Evolutionary conservation across 768 basidiomycete species (phyloP), one percentile per base, ranked within the genome.

Genomic region (Strobilomyces echinocephalus): DNA sequence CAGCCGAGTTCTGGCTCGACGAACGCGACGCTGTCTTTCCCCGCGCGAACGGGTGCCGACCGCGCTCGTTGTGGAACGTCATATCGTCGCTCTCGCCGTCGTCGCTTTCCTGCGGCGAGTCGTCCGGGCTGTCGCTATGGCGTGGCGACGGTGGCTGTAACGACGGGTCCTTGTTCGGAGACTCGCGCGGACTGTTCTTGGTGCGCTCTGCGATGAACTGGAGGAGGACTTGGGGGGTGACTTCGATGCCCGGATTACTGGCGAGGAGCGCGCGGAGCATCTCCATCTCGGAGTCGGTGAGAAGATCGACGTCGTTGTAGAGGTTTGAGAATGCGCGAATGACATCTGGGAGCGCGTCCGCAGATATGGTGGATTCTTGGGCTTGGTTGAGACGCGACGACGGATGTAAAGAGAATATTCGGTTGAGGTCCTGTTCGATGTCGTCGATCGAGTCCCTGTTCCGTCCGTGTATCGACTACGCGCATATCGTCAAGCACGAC

Each of bases 381-480:
- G 76, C 70, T 20, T 82, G 79, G 63, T 84, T 83, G 49, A 73
- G 62, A 64, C 80, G 77, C 36, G 80, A 79, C 43, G 80, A 71
- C 11, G 84, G 81, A 62, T 91, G 87, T 33, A 79, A 74, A 52
- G 75, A 72, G 65, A 91, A 89, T 56, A 91, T 80, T 50, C 77
- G 75, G 66, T 82, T 68, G 31, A 91, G 80, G 63, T 84, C 79
- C 58, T 79, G 76, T 65, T 89, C 82, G 54, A 91, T 84, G 71
- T 85, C 83, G 49, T 75, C 77, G 42, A 88, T 76, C 39, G 86
- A 88, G 65, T 88, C 81, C 65, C 85, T 78, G 70, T 79, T 81
- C 55, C 88, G 77, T 51, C 84, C 85, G 56, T 72, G 69, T 31
- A 65, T 62, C 56, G 70, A 68, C 69, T 73, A 56, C 35, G 21